Evolutionary conservation across 106 monocot genomes (phyloP), one percentile per base, ranked within the genome.

Genomic region (Dendrobium nobile): DNA sequence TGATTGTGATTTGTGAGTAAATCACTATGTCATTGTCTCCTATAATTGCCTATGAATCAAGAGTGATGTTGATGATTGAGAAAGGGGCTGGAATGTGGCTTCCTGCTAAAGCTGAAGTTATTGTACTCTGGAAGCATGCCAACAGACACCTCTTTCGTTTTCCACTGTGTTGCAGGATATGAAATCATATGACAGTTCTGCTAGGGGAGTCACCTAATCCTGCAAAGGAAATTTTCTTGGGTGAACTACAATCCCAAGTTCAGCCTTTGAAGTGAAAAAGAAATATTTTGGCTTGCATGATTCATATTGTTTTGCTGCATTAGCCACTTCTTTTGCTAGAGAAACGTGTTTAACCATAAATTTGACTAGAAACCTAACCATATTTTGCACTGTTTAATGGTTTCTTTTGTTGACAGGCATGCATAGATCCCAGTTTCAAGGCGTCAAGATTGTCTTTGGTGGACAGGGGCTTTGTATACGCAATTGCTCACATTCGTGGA

Each of bases 401-500:
- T 73, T 19, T 64, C 31, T 72, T 87, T 0, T 79, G 24, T 58
- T 54, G 0, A 82, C 86, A 95, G 91, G 22, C 82, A 77, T 91
- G 89, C 79, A 85, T 90, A 72, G 93, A 96, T 85, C 93, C 95
- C 16, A 84, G 82, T 89, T 96, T 96, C 85, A 84, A 54, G 56
- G 73, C 82, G 41, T 86, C 91, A 51, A 82, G 85, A 27, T 78
- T 93, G 47, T 93, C 95, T 72, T 80, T 93, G 73, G 89, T 93
- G 37, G 91, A 96, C 43, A 89, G 93, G 75, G 95, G 95, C 0
- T 91, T 96, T 78, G 78, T 96, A 82, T 96, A 84, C 82, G 93
- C 87, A 58, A 93, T 96, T 76, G 93, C 93, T 82, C 95, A 96
- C 77, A 79, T 96, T 64, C 95, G 95, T 75, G 95, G 95, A 20